Evolutionary conservation across 768 basidiomycete genomes (phyloP), one percentile per base, ranked within the genome.

Genomic region (Porphyrellus cyaneotinctus): DNA sequence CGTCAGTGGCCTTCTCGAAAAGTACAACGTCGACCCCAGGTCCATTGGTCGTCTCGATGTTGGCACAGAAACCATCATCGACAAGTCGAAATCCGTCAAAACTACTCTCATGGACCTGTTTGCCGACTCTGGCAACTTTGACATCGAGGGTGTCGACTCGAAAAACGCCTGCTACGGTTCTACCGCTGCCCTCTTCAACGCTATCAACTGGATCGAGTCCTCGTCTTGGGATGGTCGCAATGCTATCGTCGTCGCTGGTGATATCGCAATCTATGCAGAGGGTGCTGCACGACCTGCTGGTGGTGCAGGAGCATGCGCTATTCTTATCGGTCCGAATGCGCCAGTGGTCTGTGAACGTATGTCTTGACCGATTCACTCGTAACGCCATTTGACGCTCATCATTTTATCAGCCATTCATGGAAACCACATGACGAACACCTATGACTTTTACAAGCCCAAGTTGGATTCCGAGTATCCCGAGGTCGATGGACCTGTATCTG

Each of bases 91-190:
- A 74, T 91, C 95, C 8, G 92, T 93, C 72, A 99, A 99, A 76
- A 97, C 97, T 2, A 87, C 91, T 52, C 82, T 99, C 55, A 98
- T 99, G 97, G 93, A 97, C 73, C 87, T 98, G 65, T 99, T 99
- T 67, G 85, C 88, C 41, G 84, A 83, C 53, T 82, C 86, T 28
- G 94, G 94, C 52, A 99, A 99, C 82, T 83, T 81, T 63, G 97
- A 99, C 67, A 93, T 99, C 52, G 97, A 99, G 74, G 97, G 97
- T 61, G 89, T 99, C 70, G 97, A 99, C 75, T 94, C 91, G 42
- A 98, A 98, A 78, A 99, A 97, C 68, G 97, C 97, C 18, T 99
- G 97, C 78, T 99, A 99, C 65, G 97, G 97, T 26, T 95, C 92
- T 32, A 99, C 97, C 22, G 97, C 97, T 41, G 97, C 97, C 4